Percentiles rank a stretch among this genome's conserved stretches.
Conservation (phyloP, 2,329 filamentous ascomycete genomes). For the Dothistroma pini region DNA sequence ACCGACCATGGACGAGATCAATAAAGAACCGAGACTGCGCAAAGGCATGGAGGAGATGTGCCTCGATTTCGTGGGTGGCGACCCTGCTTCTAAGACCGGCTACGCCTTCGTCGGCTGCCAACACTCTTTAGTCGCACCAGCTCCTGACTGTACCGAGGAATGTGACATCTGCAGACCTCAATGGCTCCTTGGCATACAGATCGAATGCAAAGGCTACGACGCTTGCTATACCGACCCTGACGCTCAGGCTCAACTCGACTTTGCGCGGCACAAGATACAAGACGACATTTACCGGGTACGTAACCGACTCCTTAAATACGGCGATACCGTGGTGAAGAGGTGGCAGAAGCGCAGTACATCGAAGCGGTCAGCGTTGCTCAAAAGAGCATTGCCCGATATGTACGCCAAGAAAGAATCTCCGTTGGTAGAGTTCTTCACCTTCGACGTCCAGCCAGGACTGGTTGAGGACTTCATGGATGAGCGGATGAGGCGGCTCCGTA, state of each 20-base stretch:
- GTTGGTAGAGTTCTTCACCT: not conserved
- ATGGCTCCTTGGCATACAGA: slow-evolving; percentile 11
- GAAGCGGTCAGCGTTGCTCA: not conserved
- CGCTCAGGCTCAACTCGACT: not conserved
- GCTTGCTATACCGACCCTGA: not conserved
- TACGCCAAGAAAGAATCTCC: not conserved
- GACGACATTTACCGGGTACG: not conserved
- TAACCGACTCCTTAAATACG: not conserved
- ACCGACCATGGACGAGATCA: not conserved
- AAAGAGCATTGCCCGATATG: not conserved
- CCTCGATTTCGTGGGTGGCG: not conserved
- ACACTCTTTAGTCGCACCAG: not conserved
- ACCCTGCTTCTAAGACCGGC: slow-evolving; percentile 1
- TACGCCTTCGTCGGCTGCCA: slow-evolving; percentile 1
- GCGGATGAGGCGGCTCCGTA: not conserved
- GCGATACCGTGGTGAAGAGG: not conserved
- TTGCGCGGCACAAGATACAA: not conserved
- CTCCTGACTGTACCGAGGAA: not conserved
- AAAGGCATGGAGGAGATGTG: not conserved
- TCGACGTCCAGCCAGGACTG: not conserved
- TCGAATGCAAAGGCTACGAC: not conserved
- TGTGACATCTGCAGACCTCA: slow-evolving; percentile 7
- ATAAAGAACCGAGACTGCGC: not conserved
- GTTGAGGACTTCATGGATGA: not conserved
- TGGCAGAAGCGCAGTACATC: not conserved